Evolutionary conservation across 768 basidiomycete species (phyloP).

Genomic region (Boletus tomentosulus): DNA sequence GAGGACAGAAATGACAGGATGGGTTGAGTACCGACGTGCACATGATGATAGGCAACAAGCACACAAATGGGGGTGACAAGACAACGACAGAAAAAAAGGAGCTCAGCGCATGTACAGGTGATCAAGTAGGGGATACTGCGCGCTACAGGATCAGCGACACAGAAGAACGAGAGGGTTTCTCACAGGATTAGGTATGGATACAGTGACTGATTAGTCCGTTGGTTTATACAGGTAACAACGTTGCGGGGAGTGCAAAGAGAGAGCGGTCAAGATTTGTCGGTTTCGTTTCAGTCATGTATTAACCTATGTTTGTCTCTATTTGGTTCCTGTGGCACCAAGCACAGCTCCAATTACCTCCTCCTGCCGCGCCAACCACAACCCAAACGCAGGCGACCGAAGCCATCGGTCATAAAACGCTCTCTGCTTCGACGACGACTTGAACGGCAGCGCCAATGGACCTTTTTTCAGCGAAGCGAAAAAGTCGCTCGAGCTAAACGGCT

Average conservation of each 20-base stretch:
- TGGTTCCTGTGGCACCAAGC: conserved; percentile 32
- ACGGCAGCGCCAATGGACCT: conserved; percentile 69
- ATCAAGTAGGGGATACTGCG: conserved; percentile 7
- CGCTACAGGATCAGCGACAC: conserved; percentile 31
- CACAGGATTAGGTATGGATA: conserved; percentile 35
- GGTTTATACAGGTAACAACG: conserved; percentile 15
- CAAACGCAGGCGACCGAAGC: conserved; percentile 74
- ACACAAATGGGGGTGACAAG: conserved; percentile 16
- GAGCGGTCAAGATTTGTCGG: conserved; percentile 2
- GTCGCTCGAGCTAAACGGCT: conserved; percentile 62
- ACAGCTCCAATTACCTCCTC: conserved; percentile 65
- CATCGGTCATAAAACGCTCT: conserved; percentile 76
- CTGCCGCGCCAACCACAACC: conserved; percentile 73
- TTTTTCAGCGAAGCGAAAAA: conserved; percentile 73
- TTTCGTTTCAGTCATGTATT: conserved; percentile 13
- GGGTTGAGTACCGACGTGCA: conserved; percentile 36
- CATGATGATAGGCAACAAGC: conserved; percentile 29
- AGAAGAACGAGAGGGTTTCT: conserved; percentile 17
- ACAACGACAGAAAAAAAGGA: conserved; percentile 8
- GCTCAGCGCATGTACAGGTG: conserved; percentile 23
- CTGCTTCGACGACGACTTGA: conserved; percentile 60
- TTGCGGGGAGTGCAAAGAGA: conserved; percentile 8
- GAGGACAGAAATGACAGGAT: conserved; percentile 31
- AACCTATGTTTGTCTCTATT: conserved; percentile 27
- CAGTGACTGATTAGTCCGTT: conserved; percentile 25